Evolutionary conservation across 306 rosid genomes (phyloP), one percentile per base, ranked within the genome.

Genomic region (Parietaria judaica): DNA sequence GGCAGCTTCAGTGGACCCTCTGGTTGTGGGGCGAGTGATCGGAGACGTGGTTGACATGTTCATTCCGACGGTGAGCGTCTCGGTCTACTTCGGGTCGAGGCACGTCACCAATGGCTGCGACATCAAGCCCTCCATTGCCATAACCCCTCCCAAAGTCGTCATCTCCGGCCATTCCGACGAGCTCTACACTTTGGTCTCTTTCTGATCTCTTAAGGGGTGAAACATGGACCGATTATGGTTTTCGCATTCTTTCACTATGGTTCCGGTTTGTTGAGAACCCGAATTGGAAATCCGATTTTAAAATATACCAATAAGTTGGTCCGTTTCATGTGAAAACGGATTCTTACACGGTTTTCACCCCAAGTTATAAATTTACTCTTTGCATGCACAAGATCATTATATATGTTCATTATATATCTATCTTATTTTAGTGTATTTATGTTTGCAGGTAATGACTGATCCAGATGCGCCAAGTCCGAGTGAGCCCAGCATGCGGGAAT

Each of bases 391-490:
- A 41, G 7, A 41, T 41, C 45, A 41, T 5, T 5, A 41, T 41
- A 5, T 1, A 8, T 5, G 45, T 41, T 5, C 45, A 5, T 41
- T 41, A 5, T 5, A 5, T 41, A 41, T 41, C 45, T 41, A 8
- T 41, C 7, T 3, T 41, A 23, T 23, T 23, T 23, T 23, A 0
- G 31, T 41, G 45, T 7, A 12, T 41, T 47, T 36, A 3, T 68
- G 62, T 56, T 44, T 47, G 79, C 77, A 91, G 98, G 82, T 91
- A n/a, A 83, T 91, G 98, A 86, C 88, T 0, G 96, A 91, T 47
- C 98, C 98, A 0, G 96, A 91, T 59, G 96, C 98, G 8, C 98
- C 98, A 0, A 91, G 96, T 34, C 98, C 98, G 3, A 91, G 98
- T 39, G 98, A 91, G 57, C 98, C 98, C 6, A 83, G 60, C 81